phyloP scores from a whole-genome alignment of 495 filamentous ascomycete species.

The Hypoxylon lienhwacheense region DNA sequence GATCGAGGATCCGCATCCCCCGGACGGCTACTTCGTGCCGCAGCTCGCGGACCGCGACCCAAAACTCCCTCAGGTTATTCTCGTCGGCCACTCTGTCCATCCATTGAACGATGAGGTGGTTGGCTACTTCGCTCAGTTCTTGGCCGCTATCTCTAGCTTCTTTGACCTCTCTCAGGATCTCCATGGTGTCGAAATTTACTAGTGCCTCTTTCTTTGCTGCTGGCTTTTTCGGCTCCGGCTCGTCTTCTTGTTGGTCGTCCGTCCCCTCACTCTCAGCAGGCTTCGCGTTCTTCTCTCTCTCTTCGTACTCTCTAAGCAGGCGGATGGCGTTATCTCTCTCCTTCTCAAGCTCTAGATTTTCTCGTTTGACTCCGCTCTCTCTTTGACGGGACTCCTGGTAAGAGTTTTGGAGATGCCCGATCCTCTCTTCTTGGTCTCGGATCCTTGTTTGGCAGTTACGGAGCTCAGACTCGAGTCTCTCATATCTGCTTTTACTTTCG shows the following conservation, averaged over 20 bases:
- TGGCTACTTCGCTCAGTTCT: neutral
- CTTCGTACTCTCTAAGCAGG: neutral
- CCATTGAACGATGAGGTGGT: neutral
- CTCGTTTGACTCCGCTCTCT: too few relatives aligned
- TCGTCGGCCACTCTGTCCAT: neutral
- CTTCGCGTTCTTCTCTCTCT: neutral
- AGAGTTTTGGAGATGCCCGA: too few relatives aligned
- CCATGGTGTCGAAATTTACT: neutral
- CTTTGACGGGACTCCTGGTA: too few relatives aligned
- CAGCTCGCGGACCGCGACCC: neutral
- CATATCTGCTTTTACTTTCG: too few relatives aligned
- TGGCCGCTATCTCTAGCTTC: neutral
- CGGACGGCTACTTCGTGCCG: neutral
- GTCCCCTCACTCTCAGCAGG: neutral
- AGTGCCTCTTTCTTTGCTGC: neutral
- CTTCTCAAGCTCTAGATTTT: neutral
- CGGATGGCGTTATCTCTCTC: neutral
- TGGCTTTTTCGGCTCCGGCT: neutral
- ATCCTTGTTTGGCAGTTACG: neutral
- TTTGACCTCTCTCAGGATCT: neutral
- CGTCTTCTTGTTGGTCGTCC: neutral
- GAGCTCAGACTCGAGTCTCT: neutral
- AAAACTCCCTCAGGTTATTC: constrained; percentile 3
- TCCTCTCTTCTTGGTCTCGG: neutral
- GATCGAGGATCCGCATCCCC: neutral